A percentile compares a stretch with the other conserved stretches of the same genome.
Conservation (phyloP, 1,284 basidiomycete genomes). For the Malassezia yamatoensis region DNA sequence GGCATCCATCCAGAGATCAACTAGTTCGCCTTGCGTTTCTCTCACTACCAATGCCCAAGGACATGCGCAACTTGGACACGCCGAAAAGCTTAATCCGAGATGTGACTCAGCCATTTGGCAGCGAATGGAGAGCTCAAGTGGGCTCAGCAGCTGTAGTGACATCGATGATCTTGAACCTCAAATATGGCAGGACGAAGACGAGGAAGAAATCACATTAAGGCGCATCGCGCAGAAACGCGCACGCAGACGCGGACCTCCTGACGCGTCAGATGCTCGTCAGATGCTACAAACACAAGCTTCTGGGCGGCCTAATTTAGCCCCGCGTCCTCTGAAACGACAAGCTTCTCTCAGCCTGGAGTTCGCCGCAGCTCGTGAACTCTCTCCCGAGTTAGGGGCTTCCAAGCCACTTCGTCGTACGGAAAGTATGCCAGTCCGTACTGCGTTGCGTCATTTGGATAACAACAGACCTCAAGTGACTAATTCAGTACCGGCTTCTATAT, state of each 20-base stretch:
- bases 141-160: slow-evolving; percentile 24
- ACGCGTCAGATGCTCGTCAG: slow-evolving; percentile 23
- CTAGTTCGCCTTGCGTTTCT: slow-evolving; percentile 27
- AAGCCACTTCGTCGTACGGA: slow-evolving; percentile 2
- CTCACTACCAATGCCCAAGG: slow-evolving; percentile 28
- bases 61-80: slow-evolving; percentile 21
- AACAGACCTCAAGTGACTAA: neutral
- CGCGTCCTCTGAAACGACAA: slow-evolving; percentile 17
- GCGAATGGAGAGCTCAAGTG: slow-evolving; percentile 40
- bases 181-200: slow-evolving; percentile 24
- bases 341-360: slow-evolving; percentile 25
- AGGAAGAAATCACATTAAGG: slow-evolving; percentile 41
- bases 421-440: neutral
- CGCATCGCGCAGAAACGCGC: slow-evolving; percentile 28
- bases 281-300: slow-evolving; percentile 20
- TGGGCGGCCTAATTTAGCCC: neutral
- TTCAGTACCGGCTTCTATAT: neutral
- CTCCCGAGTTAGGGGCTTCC: neutral
- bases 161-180: slow-evolving; percentile 1
- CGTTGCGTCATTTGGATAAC: neutral
- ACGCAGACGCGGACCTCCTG: slow-evolving; percentile 6
- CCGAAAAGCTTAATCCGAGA: neutral
- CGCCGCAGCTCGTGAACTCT: slow-evolving; percentile 29
- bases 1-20: slow-evolving; percentile 19
- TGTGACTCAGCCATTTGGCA: slow-evolving; percentile 23